Evolutionary conservation across 129 eudicot genomes (phyloP).

Genomic region (Erigeron canadensis): DNA sequence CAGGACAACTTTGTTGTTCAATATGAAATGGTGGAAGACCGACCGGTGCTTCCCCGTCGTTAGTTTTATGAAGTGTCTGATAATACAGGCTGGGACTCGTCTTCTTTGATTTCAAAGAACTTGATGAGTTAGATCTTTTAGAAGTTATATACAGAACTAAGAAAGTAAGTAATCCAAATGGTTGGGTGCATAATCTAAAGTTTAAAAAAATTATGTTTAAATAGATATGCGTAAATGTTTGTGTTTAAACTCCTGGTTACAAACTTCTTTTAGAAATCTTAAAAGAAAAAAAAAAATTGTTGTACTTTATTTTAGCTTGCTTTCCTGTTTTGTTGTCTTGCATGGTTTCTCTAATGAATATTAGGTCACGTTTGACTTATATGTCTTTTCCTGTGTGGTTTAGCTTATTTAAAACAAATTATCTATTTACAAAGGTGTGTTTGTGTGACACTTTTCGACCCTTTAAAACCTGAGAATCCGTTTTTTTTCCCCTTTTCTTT

Average conservation of each 20-base stretch:
- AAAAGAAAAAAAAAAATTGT: slow-evolving; percentile 16
- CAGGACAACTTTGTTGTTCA: slow-evolving; percentile 85
- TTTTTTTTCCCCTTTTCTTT: too few relatives aligned
- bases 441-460: too few relatives aligned
- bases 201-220: slow-evolving; percentile 22
- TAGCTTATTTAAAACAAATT: too few relatives aligned
- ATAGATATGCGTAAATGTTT: slow-evolving; percentile 16
- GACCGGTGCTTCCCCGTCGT: slow-evolving; percentile 61
- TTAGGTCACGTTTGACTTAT: too few relatives aligned
- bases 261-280: slow-evolving; percentile 23
- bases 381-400: too few relatives aligned
- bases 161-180: slow-evolving; percentile 27
- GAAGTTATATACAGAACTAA: slow-evolving; percentile 29
- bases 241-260: slow-evolving; percentile 22
- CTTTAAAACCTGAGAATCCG: too few relatives aligned
- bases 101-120: slow-evolving; percentile 9
- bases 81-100: background rate
- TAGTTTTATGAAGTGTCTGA: slow-evolving; percentile 19
- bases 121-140: slow-evolving; percentile 22
- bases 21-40: slow-evolving; percentile 81
- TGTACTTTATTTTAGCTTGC: slow-evolving; percentile 15
- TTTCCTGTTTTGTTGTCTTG: slow-evolving; percentile 2
- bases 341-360: background rate
- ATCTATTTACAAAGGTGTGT: too few relatives aligned
- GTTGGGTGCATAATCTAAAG: slow-evolving; percentile 31